Evolutionary conservation across 2,329 filamentous ascomycete genomes (phyloP).

Genomic region (Diaporthe caulivora): DNA sequence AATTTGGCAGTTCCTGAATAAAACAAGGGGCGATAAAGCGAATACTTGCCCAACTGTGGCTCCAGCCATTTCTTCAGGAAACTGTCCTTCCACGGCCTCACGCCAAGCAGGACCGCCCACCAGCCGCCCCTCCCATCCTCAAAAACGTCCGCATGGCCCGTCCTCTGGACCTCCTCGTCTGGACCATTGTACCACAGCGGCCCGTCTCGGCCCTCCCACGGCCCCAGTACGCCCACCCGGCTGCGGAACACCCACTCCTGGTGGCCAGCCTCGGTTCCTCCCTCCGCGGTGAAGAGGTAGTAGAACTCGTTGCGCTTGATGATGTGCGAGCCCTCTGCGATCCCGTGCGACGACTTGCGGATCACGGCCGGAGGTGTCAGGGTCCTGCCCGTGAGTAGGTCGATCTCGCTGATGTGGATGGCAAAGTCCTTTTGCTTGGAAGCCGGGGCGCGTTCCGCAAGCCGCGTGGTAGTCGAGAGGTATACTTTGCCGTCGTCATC

Average conservation of each 20-base stretch:
- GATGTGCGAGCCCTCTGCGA: constrained; percentile 58
- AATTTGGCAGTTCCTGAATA: too few relatives aligned
- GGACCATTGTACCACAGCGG: constrained; percentile 61
- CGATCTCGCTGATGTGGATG: constrained; percentile 60
- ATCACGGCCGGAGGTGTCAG: constrained; percentile 52
- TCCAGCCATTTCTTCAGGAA: constrained; percentile 48
- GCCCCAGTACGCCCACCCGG: constrained; percentile 56
- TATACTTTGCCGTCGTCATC: constrained; percentile 63
- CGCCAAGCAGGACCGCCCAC: constrained; percentile 62
- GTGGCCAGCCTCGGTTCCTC: constrained; percentile 61
- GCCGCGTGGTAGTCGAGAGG: constrained; percentile 57
- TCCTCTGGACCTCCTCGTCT: constrained; percentile 62
- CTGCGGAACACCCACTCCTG: constrained; percentile 65
- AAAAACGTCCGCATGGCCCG: constrained; percentile 62
- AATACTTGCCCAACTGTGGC: constrained; percentile 55
- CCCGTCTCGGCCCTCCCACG: constrained; percentile 61
- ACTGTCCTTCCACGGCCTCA: constrained; percentile 52
- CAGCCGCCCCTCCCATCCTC: constrained; percentile 58
- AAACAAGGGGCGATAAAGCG: neutral
- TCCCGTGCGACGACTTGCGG: constrained; percentile 52
- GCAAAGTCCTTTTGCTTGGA: constrained; percentile 64
- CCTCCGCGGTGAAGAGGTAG: constrained; percentile 56
- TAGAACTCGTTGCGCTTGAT: constrained; percentile 51
- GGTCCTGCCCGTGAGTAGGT: constrained; percentile 55
- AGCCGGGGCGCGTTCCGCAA: constrained; percentile 51